Conservation (phyloP, 371 early-diverging fungal species). For the Parasitella parasitica region DNA sequence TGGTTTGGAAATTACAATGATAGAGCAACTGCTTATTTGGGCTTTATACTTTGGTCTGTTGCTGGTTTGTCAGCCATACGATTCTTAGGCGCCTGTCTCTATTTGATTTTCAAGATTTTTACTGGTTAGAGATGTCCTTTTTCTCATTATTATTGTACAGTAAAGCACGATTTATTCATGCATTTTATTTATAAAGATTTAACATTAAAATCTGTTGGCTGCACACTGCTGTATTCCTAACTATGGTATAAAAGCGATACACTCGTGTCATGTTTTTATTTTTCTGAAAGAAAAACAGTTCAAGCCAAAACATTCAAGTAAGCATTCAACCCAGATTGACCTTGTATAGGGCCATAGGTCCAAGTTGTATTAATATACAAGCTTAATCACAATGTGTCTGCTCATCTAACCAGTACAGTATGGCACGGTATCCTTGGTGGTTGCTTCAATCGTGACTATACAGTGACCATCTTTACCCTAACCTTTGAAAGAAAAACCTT, state of each 20-base stretch:
- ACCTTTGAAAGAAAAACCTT: not conserved
- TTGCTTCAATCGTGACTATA: not conserved
- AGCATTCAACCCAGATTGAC: too few relatives aligned
- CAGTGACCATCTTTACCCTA: not conserved
- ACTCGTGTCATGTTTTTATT: too few relatives aligned
- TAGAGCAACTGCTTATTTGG: slow-evolving; percentile 69
- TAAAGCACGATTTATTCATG: not conserved
- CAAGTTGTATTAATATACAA: too few relatives aligned
- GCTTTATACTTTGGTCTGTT: slow-evolving; percentile 89
- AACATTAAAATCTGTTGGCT: not conserved
- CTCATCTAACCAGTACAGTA: too few relatives aligned
- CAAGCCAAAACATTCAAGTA: too few relatives aligned
- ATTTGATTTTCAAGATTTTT: slow-evolving; percentile 63
- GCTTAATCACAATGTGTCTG: too few relatives aligned
- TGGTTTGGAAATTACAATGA: slow-evolving; percentile 38
- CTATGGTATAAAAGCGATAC: too few relatives aligned
- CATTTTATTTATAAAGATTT: not conserved
- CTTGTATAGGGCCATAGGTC: too few relatives aligned
- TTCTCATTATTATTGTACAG: not conserved
- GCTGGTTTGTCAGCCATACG: slow-evolving; percentile 79
- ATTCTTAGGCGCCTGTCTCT: slow-evolving; percentile 77
- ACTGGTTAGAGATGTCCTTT: slow-evolving; percentile 24
- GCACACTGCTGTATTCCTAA: too few relatives aligned
- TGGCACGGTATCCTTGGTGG: too few relatives aligned
- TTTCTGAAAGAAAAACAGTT: too few relatives aligned